These are phyloP conservation scores for Nicotiana knightiana DNA, from an alignment of 257 asterid genomes.

Conservation along the genomic window DNA sequence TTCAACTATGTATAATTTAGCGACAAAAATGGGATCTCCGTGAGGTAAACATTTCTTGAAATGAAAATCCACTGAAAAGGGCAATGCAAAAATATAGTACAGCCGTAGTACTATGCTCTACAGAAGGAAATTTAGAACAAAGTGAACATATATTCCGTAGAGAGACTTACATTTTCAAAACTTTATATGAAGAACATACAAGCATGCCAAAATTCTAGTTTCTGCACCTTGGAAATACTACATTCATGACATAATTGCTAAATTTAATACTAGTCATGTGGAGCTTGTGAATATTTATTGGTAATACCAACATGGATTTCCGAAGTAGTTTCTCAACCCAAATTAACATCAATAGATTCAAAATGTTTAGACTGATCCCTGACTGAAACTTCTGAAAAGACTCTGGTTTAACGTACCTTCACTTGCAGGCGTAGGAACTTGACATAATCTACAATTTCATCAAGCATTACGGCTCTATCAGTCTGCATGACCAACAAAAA, in stretches of 20 bases:
- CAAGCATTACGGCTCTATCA: constrained; percentile 98
- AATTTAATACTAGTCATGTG: not conserved
- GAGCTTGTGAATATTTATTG: not conserved
- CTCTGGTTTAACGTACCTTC: constrained; percentile 44
- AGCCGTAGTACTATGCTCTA: too few relatives aligned
- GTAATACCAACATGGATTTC: not conserved
- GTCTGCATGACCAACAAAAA: constrained; percentile 43
- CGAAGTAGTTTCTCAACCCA: not conserved
- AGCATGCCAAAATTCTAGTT: not conserved
- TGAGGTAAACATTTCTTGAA: not conserved
- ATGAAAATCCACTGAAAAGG: not conserved
- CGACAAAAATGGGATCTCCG: not conserved
- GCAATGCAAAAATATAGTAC: not conserved
- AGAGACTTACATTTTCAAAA: not conserved
- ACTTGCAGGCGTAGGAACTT: constrained; percentile 97
- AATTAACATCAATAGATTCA: not conserved
- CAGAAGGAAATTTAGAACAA: not conserved
- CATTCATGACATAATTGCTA: not conserved
- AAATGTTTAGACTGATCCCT: not conserved
- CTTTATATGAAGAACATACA: not conserved
- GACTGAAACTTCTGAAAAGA: not conserved
- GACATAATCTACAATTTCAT: constrained; percentile 93
- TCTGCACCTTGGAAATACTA: not conserved
- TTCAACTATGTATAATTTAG: not conserved
- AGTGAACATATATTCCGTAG: not conserved